Conservation (phyloP, 2,329 filamentous ascomycete genomes). For the Colletotrichum neosansevieriae region DNA sequence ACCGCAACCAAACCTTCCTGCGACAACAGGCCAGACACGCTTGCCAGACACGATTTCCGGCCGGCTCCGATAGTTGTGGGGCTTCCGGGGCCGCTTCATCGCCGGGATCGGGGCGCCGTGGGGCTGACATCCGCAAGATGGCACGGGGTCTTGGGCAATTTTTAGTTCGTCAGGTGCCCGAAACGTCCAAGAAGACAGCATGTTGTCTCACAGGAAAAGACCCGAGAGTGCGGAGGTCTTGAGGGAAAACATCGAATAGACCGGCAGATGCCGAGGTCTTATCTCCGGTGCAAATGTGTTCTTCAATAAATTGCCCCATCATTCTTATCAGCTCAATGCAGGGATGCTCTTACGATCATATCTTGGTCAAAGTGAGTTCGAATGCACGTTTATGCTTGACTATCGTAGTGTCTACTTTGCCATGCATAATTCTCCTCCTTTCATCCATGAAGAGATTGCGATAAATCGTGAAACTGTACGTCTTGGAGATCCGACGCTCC, state of each 20-base stretch:
- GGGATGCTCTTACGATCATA: too few species aligned
- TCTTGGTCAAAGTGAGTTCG: too few species aligned
- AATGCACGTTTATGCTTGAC: too few species aligned
- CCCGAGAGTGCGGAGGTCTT: background rate
- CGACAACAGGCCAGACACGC: background rate
- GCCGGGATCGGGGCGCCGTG: background rate
- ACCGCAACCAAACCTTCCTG: background rate
- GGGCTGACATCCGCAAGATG: background rate
- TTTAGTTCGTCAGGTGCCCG: rapidly evolving
- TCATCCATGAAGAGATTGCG: too few species aligned
- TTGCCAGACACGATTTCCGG: background rate
- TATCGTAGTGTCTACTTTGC: too few species aligned
- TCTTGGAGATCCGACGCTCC: background rate
- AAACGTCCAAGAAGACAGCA: too few species aligned
- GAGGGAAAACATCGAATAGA: background rate
- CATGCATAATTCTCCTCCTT: too few species aligned
- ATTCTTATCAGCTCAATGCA: background rate
- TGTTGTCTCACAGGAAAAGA: background rate
- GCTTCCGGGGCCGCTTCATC: background rate
- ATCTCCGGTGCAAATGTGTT: background rate
- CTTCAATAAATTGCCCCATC: background rate
- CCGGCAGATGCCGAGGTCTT: background rate
- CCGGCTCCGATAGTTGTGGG: background rate
- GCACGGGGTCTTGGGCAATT: too few species aligned
- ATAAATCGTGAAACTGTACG: too few species aligned